Conservation (phyloP, 2,329 filamentous ascomycete species). For the Sclerotinia trifoliorum region DNA sequence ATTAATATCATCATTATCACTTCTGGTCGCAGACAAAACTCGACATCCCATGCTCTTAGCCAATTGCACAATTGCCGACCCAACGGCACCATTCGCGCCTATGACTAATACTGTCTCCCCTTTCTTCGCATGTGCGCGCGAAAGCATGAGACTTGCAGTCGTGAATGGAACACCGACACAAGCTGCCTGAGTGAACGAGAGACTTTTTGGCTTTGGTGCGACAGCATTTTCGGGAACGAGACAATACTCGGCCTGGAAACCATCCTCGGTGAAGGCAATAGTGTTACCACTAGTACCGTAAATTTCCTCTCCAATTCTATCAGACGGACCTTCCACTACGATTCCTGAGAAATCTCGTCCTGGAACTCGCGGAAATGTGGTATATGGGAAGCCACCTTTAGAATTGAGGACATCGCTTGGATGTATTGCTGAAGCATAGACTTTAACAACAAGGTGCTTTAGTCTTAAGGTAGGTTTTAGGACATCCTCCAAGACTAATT, state of each 20-base stretch:
- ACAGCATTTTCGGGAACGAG: conserved; percentile 30
- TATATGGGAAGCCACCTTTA: conserved; percentile 30
- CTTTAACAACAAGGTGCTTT: conserved; percentile 29
- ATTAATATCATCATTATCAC: conserved; percentile 31
- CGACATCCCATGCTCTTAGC: conserved; percentile 27
- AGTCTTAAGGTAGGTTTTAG: conserved; percentile 28
- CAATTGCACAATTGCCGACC: conserved; percentile 32
- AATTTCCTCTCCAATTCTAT: conserved; percentile 28
- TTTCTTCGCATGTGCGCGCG: conserved; percentile 22
- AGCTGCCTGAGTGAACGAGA: conserved; percentile 32
- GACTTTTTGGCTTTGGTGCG: conserved; percentile 28
- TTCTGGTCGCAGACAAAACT: conserved; percentile 29
- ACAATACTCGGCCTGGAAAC: conserved; percentile 33
- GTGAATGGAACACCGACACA: conserved; percentile 34
- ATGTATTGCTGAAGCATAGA: conserved; percentile 35
- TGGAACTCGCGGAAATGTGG: conserved; percentile 33
- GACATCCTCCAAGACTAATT: conserved; percentile 25
- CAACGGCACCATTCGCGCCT: conserved; percentile 35
- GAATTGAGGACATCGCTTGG: conserved; percentile 35
- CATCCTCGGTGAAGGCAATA: conserved; percentile 32
- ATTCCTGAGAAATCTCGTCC: conserved; percentile 35
- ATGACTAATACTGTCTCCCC: conserved; percentile 32
- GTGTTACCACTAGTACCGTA: conserved; percentile 34
- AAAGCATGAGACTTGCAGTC: conserved; percentile 29
- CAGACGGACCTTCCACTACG: conserved; percentile 25